Evolutionary conservation across 371 early-diverging fungal species (phyloP), one percentile per base, ranked within the genome.

Genomic region (Rhizopus sp.): DNA sequence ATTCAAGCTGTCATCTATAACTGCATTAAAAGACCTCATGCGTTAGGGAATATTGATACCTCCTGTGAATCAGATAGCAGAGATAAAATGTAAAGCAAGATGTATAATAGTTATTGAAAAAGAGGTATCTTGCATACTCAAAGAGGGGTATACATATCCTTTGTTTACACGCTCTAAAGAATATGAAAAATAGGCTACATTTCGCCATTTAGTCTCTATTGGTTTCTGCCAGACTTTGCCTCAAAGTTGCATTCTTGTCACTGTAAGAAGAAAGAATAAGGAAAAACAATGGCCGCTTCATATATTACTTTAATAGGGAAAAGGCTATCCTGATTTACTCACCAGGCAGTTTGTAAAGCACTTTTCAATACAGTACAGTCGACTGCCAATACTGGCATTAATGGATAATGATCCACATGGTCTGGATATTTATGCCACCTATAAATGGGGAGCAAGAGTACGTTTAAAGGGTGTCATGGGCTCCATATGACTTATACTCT

Each of bases 321-420:
- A 68, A 40, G 80, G 77, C 3, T 76, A 76, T 53, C 80, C 76
- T 47, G 77, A 80, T 52, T 35, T 80, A 38, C 60, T 73, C 13
- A 76, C 80, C 5, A 55, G 77, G n/a, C 70, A 74, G 9, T 67
- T 74, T 38, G 59, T 76, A 16, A 69, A 71, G 23, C 61, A 70
- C 33, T 52, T 74, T 23, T 60, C 73, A 0, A 63, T 16, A 5
- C 58, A 64, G 1, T 53, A 59, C 52, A 50, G 32, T 15, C 34
- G 30, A 0, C 56, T 69, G 3, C 73, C 66, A 16, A 66, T 80
- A 5, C 47, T 69, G 7, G 72, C 70, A 6, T 50, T 80, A 12
- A 65, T 77, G 59, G 80, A 80, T 29, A 64, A 66, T 57, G 80
- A 80, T 55, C 77, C 77, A 1, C 68, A 80, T 55, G 80, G 80